Base-by-base conservation (phyloP, 352 stramenopile species). In the Pythium phragmitis region DNA sequence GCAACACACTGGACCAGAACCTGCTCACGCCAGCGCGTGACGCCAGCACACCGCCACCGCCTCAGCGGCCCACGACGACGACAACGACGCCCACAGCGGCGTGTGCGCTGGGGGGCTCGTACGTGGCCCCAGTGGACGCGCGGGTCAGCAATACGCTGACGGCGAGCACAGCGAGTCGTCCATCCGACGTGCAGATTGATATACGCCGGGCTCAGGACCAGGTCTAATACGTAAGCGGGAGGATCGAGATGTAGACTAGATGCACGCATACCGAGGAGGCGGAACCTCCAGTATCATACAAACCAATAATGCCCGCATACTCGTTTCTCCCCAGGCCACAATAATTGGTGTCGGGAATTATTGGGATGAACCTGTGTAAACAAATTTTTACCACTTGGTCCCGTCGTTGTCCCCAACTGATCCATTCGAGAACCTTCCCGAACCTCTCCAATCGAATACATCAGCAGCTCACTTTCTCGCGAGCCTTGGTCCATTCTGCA, bases 21-120 rank as follows among this genome's bases (percentile, higher is more conserved):
- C 42, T 89, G 56, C 60, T 88, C 28, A 79, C 70, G 11, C 72
- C 72, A 1, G 36, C 58, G 52, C 70, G 61, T 50, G 61, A 69
- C n/a, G 21, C 60, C 7, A 60, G 56, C 4, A 61, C 65, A n/a
- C 60, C 66, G 17, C 60, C 59, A 26, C 36, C 19, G 14, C 26
- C 49, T 19, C 12, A 9, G 2, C 11, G 34, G 7, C 8, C 36
- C 13, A 45, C 42, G 19, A 28, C 34, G 6, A 17, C 52, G 2
- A 37, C 52, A 17, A 41, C 19, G 1, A 34, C 43, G 23, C 48
- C 34, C 12, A 13, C 39, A 33, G 16, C 34, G 11, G 34, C 34
- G 34, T 9, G 0, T 13, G 16, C 14, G 39, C n/a, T 47, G 34
- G 47, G 37, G 19, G 43, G 21, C 37, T 46, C 30, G n/a, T 52